Base-by-base conservation (phyloP, 805 yeast species). In the Nakazawaea pomicola region DNA sequence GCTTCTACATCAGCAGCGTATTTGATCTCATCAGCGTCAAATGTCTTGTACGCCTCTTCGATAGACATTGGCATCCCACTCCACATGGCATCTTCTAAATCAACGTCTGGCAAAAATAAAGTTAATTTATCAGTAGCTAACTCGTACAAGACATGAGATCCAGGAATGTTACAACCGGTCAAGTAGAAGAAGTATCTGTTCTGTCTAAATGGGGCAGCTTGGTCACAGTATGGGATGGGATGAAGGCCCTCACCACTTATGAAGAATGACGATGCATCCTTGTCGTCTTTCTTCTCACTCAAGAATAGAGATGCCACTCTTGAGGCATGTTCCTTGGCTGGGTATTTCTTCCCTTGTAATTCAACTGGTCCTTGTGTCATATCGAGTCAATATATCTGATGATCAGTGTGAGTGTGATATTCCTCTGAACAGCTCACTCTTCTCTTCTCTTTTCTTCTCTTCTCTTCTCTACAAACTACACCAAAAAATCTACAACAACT, bases 41-140 rank as follows among this genome's bases (percentile, higher is more conserved):
- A 91, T 46, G 68, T 70, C 16, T 65, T 56, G 36, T 60, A 40
- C 0, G 96, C 96, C 15, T 82, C 80, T 35, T 81, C 80, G 3
- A 70, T 48, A 29, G 76, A 65, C 39, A 87, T 48, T 4, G 99
- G 99, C 61, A 83, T 55, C 0, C 99, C 99, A 44, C 93, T 81
- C 99, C 99, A 91, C 88, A 93, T 83, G 31, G 91, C 83, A 56
- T 87, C 96, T 33, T 93, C 98, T 32, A 72, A 64, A 55, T 89
- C 96, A 29, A 91, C 70, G 40, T 83, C 75, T 1, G 98, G 97
- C 38, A 93, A 67, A 54, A 83, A 91, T 19, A 91, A 64, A 0
- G 80, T 77, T 46, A 88, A 67, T 40, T 76, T 70, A 33, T 81
- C 86, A 6, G 60, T 50, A 3, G 49, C 54, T 29, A 79, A 53